A percentile compares a stretch with the other conserved stretches of the same genome.
Conservation (phyloP, 345 rosid genomes). For the Crucihimalaya himalaica region DNA sequence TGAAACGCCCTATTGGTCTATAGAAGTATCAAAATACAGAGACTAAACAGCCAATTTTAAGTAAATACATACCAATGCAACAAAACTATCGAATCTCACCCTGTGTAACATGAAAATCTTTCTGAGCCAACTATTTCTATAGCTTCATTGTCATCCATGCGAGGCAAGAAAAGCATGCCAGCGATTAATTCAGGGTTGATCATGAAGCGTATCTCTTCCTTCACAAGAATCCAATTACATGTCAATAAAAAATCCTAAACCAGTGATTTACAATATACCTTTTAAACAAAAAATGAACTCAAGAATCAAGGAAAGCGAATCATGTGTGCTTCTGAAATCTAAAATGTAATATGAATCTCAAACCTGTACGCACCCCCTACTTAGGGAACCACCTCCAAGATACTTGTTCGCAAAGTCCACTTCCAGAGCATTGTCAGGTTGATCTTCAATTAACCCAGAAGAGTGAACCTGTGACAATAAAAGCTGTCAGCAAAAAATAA, state of each 20-base stretch:
- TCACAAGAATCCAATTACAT: constrained; percentile 21
- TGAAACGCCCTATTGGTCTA: constrained; percentile 10
- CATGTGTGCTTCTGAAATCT: constrained; percentile 20
- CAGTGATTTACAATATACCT: background rate
- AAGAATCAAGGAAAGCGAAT: too few relatives aligned
- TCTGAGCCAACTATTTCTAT: constrained; percentile 85
- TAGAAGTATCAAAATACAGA: constrained; percentile 16
- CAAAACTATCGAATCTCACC: constrained; percentile 54
- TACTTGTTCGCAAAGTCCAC: constrained; percentile 93
- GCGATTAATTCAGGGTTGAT: constrained; percentile 89
- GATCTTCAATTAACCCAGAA: constrained; percentile 81
- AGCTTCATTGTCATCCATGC: constrained; percentile 88
- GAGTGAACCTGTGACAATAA: constrained; percentile 49
- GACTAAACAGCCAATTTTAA: background rate
- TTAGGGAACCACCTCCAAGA: constrained; percentile 90
- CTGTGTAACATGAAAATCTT: constrained; percentile 79
- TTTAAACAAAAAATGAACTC: constrained; percentile 4
- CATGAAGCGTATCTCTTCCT: constrained; percentile 99
- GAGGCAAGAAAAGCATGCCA: constrained; percentile 91
- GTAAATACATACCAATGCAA: constrained; percentile 15
- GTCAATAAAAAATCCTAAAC: background rate
- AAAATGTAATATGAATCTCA: constrained; percentile 18
- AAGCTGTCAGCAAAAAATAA: background rate
- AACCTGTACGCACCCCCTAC: constrained; percentile 91
- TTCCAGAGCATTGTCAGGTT: constrained; percentile 58